Evolutionary conservation across 1,284 basidiomycete genomes (phyloP).

Genomic region (Ceraceosorus guamensis): DNA sequence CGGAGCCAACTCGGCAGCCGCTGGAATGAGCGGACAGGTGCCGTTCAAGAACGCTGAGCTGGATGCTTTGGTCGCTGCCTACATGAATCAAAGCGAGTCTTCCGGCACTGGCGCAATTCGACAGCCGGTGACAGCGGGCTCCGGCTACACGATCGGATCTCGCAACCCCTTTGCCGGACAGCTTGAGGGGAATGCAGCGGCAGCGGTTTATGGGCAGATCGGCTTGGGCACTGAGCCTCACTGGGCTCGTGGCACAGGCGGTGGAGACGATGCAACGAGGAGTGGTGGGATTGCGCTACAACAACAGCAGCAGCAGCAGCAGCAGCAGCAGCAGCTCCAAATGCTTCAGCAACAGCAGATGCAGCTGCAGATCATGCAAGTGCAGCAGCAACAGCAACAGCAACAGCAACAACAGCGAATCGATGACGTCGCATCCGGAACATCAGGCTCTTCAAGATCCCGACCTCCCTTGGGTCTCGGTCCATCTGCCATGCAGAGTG

Average conservation of each 20-base stretch:
- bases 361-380: not conserved
- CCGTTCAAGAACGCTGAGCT: not conserved
- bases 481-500: constrained; percentile 14
- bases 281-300: not conserved
- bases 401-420: constrained; percentile 4
- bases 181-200: not conserved
- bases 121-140: too few species aligned
- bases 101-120: too few species aligned
- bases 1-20: not conserved
- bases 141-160: not conserved
- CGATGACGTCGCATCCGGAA: not conserved
- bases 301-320: constrained; percentile 1
- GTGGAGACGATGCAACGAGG: not conserved
- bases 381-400: constrained; percentile 5
- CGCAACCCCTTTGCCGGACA: not conserved
- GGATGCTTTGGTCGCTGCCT: too few species aligned
- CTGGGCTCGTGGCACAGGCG: too few species aligned
- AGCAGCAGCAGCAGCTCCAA: not conserved
- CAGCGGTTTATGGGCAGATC: too few species aligned
- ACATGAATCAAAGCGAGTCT: too few species aligned
- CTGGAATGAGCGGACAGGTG: not conserved
- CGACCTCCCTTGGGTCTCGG: constrained; percentile 10
- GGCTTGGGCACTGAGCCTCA: too few species aligned
- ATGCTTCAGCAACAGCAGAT: not conserved
- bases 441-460: not conserved